Percentiles rank a stretch among this genome's conserved stretches.
Evolutionary conservation across 306 rosid species (phyloP).

Genomic region (Vachellia collinsii): DNA sequence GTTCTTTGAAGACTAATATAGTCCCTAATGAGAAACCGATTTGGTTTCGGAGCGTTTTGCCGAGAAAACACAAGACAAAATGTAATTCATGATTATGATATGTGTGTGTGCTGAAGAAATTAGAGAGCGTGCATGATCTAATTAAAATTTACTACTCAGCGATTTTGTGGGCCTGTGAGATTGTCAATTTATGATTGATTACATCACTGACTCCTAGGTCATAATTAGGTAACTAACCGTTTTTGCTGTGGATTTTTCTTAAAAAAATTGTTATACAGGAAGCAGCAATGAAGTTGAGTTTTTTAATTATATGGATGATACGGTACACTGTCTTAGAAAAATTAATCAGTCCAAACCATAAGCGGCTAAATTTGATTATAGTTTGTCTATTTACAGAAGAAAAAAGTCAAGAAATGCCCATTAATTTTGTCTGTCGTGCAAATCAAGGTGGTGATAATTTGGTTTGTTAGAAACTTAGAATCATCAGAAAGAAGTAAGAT

Average conservation of each 20-base stretch:
- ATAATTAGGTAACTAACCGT: background rate
- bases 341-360: background rate
- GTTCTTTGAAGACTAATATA: background rate
- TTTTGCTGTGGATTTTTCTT: background rate
- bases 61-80: background rate
- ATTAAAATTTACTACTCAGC: background rate
- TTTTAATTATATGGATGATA: background rate
- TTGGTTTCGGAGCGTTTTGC: background rate
- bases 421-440: slow-evolving; percentile 19
- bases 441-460: slow-evolving; percentile 3
- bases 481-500: slow-evolving; percentile 40
- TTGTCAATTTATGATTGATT: background rate
- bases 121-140: background rate
- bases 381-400: slow-evolving; percentile 3
- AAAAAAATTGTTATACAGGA: background rate
- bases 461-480: slow-evolving; percentile 3
- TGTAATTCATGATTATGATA: background rate
- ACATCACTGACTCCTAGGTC: background rate
- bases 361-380: slow-evolving; percentile 23
- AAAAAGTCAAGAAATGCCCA: background rate
- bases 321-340: background rate
- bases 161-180: background rate
- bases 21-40: no score
- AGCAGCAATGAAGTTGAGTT: background rate
- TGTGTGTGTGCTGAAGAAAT: background rate